A percentile compares a stretch with the other conserved stretches of the same genome.
phyloP scores from a whole-genome alignment of 1,284 basidiomycete species.

The Kalmanozyma brasiliensis region DNA sequence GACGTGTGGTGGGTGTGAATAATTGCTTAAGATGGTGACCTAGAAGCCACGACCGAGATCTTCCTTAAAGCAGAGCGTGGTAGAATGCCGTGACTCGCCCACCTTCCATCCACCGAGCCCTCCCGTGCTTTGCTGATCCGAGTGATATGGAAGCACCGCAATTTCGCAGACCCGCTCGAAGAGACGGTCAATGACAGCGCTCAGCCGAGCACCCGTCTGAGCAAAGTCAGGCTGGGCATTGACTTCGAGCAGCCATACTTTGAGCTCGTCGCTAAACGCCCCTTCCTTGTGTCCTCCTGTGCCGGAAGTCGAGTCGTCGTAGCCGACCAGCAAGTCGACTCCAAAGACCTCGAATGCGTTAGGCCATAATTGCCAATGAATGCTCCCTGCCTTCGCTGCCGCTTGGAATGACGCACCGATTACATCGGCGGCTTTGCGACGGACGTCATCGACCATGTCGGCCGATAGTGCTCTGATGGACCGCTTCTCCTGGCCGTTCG shows the following conservation, averaged over 20 bases:
- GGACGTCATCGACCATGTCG: conserved; percentile 69
- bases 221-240: conserved; percentile 97
- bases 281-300: too few species aligned
- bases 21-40: neutral
- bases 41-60: conserved; percentile 46
- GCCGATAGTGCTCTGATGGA: conserved; percentile 41
- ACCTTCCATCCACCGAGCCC: conserved; percentile 31
- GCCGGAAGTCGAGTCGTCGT: conserved; percentile 20
- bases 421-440: conserved; percentile 61
- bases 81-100: conserved; percentile 44
- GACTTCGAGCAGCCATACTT: conserved; percentile 85
- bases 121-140: neutral
- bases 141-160: conserved; percentile 53
- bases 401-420: conserved; percentile 86
- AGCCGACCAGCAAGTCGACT: conserved; percentile 85
- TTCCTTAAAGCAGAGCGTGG: conserved; percentile 55
- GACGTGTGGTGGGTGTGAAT: too few species aligned
- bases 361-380: conserved; percentile 86
- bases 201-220: conserved; percentile 84
- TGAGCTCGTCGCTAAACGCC: conserved; percentile 65
- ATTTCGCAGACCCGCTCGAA: conserved; percentile 71
- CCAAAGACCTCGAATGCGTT: conserved; percentile 97
- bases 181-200: conserved; percentile 81
- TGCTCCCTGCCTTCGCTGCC: conserved; percentile 78
- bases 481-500: conserved; percentile 62